Percentiles rank a stretch among this genome's conserved stretches.
Evolutionary conservation across 2,329 filamentous ascomycete species (phyloP).

Genomic region (Metarhizium brunneum): DNA sequence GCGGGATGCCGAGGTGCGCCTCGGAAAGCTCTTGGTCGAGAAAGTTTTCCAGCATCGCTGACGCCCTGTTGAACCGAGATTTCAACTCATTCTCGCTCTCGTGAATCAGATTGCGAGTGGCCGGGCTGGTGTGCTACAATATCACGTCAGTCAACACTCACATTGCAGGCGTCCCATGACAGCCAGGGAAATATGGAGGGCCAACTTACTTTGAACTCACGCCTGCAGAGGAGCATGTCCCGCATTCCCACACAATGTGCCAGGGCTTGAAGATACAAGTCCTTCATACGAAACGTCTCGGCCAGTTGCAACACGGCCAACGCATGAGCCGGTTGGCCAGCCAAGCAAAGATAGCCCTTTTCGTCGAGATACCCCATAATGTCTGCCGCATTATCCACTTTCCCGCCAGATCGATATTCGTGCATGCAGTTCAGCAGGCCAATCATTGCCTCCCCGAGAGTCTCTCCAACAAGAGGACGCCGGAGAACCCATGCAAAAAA

Average conservation of each 20-base stretch:
- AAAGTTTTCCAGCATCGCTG: conserved; percentile 53
- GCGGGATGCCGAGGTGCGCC: conserved; percentile 53
- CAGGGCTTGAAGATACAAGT: conserved; percentile 67
- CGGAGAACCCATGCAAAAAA: conserved; percentile 63
- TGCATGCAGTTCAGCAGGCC: conserved; percentile 57
- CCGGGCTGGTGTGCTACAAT: conserved; percentile 35
- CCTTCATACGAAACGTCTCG: conserved; percentile 52
- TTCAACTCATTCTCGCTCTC: conserved; percentile 57
- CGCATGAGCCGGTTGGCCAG: conserved; percentile 57
- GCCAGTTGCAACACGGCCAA: conserved; percentile 59
- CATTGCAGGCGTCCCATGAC: neutral
- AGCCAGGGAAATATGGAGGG: neutral
- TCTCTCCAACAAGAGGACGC: conserved; percentile 56
- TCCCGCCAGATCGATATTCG: conserved; percentile 49
- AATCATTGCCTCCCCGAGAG: conserved; percentile 55
- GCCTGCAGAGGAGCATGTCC: conserved; percentile 43
- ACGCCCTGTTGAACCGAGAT: conserved; percentile 46
- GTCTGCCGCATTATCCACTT: conserved; percentile 47
- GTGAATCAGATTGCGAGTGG: conserved; percentile 57
- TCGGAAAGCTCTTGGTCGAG: conserved; percentile 63
- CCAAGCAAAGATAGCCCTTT: conserved; percentile 61
- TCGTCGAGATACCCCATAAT: conserved; percentile 49
- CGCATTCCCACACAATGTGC: conserved; percentile 73
- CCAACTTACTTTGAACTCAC: conserved; percentile 51
- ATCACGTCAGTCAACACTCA: conserved; percentile 12